phyloP scores from a whole-genome alignment of 306 rosid genomes.

The Quercus suber region DNA sequence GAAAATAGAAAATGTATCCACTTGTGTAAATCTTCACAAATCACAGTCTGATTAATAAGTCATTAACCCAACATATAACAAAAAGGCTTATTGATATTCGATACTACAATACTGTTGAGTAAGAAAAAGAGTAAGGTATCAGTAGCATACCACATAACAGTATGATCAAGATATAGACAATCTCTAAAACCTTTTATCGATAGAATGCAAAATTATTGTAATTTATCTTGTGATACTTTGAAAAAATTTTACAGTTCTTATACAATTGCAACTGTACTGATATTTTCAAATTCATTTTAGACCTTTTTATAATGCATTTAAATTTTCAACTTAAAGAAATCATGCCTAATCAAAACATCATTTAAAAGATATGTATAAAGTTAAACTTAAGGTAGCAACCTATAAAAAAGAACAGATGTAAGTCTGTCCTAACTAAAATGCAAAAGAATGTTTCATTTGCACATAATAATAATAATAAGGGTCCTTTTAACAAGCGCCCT shows the following conservation, averaged over 20 bases:
- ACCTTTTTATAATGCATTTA: background rate
- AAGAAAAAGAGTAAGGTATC: background rate
- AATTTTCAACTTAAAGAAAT: background rate
- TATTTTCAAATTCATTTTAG: background rate
- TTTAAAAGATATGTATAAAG: background rate
- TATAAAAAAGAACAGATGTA: background rate
- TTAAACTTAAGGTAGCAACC: background rate
- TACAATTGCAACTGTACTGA: no score
- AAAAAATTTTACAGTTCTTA: no score
- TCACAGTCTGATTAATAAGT: background rate
- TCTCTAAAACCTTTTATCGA: no score
- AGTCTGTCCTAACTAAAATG: background rate
- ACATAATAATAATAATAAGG: no score
- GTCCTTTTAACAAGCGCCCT: no score
- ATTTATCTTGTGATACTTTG: no score
- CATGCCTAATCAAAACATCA: background rate
- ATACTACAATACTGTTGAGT: background rate
- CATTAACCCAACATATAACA: background rate
- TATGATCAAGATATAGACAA: no score
- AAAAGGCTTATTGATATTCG: no score
- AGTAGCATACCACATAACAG: no score
- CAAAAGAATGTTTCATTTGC: background rate
- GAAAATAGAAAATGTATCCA: background rate
- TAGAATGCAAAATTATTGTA: no score
- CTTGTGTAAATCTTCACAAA: background rate